Evolutionary conservation across 164 flowering plant genomes (phyloP).

Genomic region (Vitis labrusca): DNA sequence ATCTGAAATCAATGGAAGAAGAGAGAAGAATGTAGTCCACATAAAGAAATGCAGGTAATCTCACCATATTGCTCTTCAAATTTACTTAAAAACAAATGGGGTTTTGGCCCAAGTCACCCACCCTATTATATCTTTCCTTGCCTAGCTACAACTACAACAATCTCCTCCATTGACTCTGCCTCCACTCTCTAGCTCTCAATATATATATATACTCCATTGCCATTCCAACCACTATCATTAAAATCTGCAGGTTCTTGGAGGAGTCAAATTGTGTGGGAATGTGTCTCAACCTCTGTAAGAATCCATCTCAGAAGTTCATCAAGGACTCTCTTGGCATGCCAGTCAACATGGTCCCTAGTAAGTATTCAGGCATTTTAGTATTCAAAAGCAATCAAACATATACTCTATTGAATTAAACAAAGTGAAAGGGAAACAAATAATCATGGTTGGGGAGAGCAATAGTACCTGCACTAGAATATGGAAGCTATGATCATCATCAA

Average conservation of each 20-base stretch:
- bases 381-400: not conserved
- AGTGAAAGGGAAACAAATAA: constrained; percentile 3
- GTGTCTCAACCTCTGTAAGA: constrained; percentile 87
- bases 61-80: not conserved
- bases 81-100: not conserved
- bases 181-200: too few relatives aligned
- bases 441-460: constrained; percentile 10
- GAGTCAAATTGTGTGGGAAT: constrained; percentile 79
- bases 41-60: constrained; percentile 89
- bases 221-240: constrained; percentile 7
- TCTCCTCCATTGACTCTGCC: constrained; percentile 11
- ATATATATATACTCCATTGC: not conserved
- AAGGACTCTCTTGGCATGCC: constrained; percentile 85
- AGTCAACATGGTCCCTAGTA: constrained; percentile 91
- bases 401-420: not conserved
- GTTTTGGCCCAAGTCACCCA: constrained; percentile 12
- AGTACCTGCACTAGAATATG: constrained; percentile 23
- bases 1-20: constrained; percentile 63
- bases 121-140: not conserved
- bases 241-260: constrained; percentile 66
- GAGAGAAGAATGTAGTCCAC: constrained; percentile 74
- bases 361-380: too few relatives aligned
- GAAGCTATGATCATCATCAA: constrained; percentile 25
- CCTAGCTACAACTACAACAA: not conserved
- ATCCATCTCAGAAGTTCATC: constrained; percentile 78